A percentile compares a stretch with the other conserved stretches of the same genome.
phyloP scores from a whole-genome alignment of 768 basidiomycete species.

The Pisolithus albus region DNA sequence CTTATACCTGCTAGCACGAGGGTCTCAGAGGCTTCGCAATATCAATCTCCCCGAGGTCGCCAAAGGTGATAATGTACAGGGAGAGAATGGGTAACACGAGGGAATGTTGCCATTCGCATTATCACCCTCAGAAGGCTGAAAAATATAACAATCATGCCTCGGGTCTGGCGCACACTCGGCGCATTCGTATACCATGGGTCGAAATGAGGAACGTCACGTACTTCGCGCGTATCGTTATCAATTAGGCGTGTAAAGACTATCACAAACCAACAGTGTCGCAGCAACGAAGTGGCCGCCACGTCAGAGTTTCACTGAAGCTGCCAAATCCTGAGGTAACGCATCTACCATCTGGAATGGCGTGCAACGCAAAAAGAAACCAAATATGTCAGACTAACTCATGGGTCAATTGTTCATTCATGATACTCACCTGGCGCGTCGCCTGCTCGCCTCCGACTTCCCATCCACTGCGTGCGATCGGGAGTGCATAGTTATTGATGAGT shows the following conservation, averaged over 20 bases:
- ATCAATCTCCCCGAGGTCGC: constrained; percentile 34
- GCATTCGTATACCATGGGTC: neutral
- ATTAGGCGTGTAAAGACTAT: neutral
- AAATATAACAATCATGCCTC: too few relatives aligned
- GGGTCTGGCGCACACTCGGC: constrained; percentile 14
- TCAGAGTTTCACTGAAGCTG: constrained; percentile 12
- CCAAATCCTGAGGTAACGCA: constrained; percentile 21
- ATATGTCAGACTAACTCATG: neutral
- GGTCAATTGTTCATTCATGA: neutral
- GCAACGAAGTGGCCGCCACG: constrained; percentile 3
- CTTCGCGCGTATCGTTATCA: neutral
- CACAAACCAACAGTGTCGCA: constrained; percentile 6
- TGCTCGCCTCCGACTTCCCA: constrained; percentile 88
- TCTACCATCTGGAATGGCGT: constrained; percentile 14
- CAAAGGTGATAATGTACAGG: constrained; percentile 35
- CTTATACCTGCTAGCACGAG: constrained; percentile 17
- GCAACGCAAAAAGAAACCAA: constrained; percentile 2
- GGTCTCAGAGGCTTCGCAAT: constrained; percentile 53
- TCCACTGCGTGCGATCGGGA: constrained; percentile 62
- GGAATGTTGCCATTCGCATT: constrained; percentile 25
- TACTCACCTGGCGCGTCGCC: constrained; percentile 49
- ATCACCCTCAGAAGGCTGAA: constrained; percentile 22
- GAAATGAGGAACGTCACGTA: constrained; percentile 3
- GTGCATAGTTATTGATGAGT: constrained; percentile 52
- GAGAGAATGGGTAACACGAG: neutral